Percentiles rank a stretch among this genome's conserved stretches.
phyloP scores from a whole-genome alignment of 108 stramenopile genomes.

The Chaetoceros tenuissimus region DNA sequence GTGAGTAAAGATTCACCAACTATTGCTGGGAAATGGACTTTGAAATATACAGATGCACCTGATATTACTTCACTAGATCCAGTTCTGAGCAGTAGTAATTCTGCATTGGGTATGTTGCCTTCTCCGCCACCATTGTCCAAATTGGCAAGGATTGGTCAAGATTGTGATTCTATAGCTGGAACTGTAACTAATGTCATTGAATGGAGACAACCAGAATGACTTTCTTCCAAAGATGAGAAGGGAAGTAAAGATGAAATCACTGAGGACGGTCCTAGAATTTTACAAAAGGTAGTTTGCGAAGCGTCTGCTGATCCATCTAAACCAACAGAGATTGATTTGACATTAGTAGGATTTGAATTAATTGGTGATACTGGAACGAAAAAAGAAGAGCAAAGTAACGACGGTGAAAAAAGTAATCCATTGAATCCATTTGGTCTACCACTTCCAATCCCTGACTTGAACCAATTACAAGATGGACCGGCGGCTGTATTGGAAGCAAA shows the following conservation, averaged over 20 bases:
- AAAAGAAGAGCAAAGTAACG: not conserved
- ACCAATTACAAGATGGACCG: slow-evolving; percentile 25
- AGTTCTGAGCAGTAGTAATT: slow-evolving; percentile 12
- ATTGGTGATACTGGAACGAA: slow-evolving; percentile 9
- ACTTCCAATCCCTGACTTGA: not conserved
- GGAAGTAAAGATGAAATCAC: no score
- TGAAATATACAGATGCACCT: slow-evolving; percentile 79
- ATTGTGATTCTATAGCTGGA: slow-evolving; percentile 49
- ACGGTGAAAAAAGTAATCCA: not conserved
- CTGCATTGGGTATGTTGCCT: no score
- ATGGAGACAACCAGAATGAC: slow-evolving; percentile 52
- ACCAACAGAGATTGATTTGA: slow-evolving; percentile 42
- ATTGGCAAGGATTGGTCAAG: slow-evolving; percentile 74
- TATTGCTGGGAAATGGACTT: slow-evolving; percentile 67
- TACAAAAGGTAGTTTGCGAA: slow-evolving; percentile 65
- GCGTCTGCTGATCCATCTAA: slow-evolving; percentile 35
- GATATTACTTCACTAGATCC: slow-evolving; percentile 68
- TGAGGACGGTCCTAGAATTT: slow-evolving; percentile 45
- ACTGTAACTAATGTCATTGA: slow-evolving; percentile 77
- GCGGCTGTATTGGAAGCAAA: slow-evolving; percentile 31
- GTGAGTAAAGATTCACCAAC: slow-evolving; percentile 1
- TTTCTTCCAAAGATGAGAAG: slow-evolving; percentile 40
- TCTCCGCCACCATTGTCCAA: slow-evolving; percentile 43
- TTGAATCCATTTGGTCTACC: no score
- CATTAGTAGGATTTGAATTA: slow-evolving; percentile 57